A percentile compares a stretch with the other conserved stretches of the same genome.
These are phyloP conservation scores for Stereocaulon alpinum DNA, from an alignment of 495 filamentous ascomycete genomes.

Conservation along the genomic window DNA sequence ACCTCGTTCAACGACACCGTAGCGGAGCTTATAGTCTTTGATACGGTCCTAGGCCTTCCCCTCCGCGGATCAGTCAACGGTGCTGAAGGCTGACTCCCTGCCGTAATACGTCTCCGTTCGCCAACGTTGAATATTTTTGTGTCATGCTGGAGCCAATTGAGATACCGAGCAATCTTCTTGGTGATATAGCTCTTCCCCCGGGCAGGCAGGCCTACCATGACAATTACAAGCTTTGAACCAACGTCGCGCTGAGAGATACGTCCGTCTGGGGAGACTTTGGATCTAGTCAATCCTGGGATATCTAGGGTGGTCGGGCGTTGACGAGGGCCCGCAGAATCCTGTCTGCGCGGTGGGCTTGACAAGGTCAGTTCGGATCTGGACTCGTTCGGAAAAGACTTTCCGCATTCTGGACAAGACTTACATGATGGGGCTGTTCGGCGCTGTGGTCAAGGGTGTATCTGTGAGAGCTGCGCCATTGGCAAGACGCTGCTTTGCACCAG, in stretches of 20 bases:
- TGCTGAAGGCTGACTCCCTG: conserved; percentile 40
- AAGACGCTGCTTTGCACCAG: conserved; percentile 25
- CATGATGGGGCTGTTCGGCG: conserved; percentile 62
- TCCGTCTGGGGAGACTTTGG: conserved; percentile 88
- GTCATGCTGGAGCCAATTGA: conserved; percentile 96
- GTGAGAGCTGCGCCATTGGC: conserved; percentile 43
- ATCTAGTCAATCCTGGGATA: conserved; percentile 83
- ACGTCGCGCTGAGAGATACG: conserved; percentile 86
- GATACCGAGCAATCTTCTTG: conserved; percentile 89
- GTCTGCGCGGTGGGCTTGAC: conserved; percentile 41
- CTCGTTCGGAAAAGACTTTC: too few relatives aligned
- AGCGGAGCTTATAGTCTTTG: conserved; percentile 19
- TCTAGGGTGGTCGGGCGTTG: conserved; percentile 76
- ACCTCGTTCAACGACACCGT: conserved; percentile 28
- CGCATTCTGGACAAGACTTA: conserved; percentile 29
- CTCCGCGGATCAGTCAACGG: conserved; percentile 8
- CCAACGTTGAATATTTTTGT: conserved; percentile 96
- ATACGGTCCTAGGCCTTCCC: not conserved
- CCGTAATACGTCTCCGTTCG: conserved; percentile 72
- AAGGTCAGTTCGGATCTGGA: conserved; percentile 15
- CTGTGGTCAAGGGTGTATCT: conserved; percentile 61
- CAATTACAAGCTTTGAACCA: conserved; percentile 88
- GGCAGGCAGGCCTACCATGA: conserved; percentile 95
- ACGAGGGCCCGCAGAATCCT: conserved; percentile 51
- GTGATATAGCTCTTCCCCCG: conserved; percentile 97